Percentiles rank a stretch among this genome's conserved stretches.
These are phyloP conservation scores for Umbelopsis sp. DNA, from an alignment of 192 early-diverging fungal genomes.

Conservation along the genomic window DNA sequence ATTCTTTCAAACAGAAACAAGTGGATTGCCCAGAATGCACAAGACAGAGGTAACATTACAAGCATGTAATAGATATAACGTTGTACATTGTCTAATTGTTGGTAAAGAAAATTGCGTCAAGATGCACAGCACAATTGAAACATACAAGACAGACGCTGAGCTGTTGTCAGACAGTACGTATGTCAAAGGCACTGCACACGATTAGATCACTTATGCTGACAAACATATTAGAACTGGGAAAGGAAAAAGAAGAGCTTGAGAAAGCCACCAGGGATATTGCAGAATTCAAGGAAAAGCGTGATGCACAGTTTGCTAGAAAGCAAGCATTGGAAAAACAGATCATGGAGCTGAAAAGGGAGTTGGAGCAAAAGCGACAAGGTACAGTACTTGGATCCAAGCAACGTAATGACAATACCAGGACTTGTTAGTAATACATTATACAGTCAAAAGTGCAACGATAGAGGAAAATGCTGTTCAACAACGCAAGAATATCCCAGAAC, in stretches of 20 bases:
- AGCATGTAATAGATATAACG: not conserved
- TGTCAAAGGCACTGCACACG: not conserved
- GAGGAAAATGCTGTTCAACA: slow-evolving; percentile 8
- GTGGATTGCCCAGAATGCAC: slow-evolving; percentile 15
- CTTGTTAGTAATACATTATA: not conserved
- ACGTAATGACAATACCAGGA: too few species aligned
- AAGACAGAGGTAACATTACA: not conserved
- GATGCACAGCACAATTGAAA: slow-evolving; percentile 12
- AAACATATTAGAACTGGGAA: not conserved
- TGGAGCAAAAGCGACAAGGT: slow-evolving; percentile 13
- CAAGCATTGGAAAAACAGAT: not conserved
- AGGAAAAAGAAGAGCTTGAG: slow-evolving; percentile 7
- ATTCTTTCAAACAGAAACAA: slow-evolving; percentile 1
- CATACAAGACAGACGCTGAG: slow-evolving; percentile 6
- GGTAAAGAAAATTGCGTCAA: not conserved
- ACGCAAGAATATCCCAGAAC: slow-evolving; percentile 1
- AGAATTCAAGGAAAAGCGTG: slow-evolving; percentile 1
- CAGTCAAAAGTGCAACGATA: not conserved
- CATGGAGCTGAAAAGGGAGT: not conserved
- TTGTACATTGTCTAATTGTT: not conserved
- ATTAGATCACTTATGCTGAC: too few species aligned
- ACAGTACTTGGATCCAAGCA: not conserved
- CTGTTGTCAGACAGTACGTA: slow-evolving; percentile 5
- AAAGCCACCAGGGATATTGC: slow-evolving; percentile 2
- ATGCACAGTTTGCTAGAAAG: not conserved